Percentiles rank a stretch among this genome's conserved stretches.
These are phyloP conservation scores for Chrysoporthe deuterocubensis DNA, from an alignment of 2,329 filamentous ascomycete genomes.

Conservation along the genomic window DNA sequence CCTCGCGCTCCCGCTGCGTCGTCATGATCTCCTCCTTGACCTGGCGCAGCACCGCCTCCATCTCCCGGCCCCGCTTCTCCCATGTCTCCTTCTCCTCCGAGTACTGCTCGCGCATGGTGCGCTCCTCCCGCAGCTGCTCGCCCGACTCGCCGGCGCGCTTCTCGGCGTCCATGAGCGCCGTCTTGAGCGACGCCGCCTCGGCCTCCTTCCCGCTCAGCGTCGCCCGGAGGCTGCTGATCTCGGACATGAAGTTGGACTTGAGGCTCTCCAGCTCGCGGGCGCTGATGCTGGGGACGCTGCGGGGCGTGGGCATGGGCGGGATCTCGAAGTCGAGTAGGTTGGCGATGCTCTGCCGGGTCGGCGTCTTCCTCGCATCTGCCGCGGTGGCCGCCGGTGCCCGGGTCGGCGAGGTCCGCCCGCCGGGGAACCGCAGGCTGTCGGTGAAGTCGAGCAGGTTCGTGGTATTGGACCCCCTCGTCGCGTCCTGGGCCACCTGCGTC, in stretches of 20 bases:
- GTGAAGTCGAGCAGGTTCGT: conserved; percentile 89
- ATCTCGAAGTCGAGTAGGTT: conserved; percentile 90
- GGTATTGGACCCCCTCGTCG: conserved; percentile 56
- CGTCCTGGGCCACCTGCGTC: conserved; percentile 29
- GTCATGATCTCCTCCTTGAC: conserved; percentile 82
- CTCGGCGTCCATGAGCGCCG: conserved; percentile 87
- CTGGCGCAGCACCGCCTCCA: conserved; percentile 78
- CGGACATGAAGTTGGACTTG: conserved; percentile 87
- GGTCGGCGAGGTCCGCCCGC: conserved; percentile 41
- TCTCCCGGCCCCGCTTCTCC: conserved; percentile 83
- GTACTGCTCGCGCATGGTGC: conserved; percentile 70
- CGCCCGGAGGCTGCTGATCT: conserved; percentile 93
- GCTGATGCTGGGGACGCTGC: conserved; percentile 88
- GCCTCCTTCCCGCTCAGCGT: conserved; percentile 92
- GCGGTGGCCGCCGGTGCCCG: conserved; percentile 38
- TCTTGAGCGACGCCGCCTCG: conserved; percentile 84
- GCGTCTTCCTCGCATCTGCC: conserved; percentile 45
- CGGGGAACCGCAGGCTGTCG: conserved; percentile 63
- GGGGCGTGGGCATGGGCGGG: conserved; percentile 88
- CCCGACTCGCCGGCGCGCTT: conserved; percentile 85
- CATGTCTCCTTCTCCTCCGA: conserved; percentile 78
- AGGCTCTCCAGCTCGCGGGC: conserved; percentile 90
- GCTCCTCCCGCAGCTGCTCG: conserved; percentile 81
- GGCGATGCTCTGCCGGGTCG: conserved; percentile 57
- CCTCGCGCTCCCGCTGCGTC: conserved; percentile 79